A percentile compares a stretch with the other conserved stretches of the same genome.
Conservation (phyloP, 148 eudicot genomes). For the Polygonum maritimum region DNA sequence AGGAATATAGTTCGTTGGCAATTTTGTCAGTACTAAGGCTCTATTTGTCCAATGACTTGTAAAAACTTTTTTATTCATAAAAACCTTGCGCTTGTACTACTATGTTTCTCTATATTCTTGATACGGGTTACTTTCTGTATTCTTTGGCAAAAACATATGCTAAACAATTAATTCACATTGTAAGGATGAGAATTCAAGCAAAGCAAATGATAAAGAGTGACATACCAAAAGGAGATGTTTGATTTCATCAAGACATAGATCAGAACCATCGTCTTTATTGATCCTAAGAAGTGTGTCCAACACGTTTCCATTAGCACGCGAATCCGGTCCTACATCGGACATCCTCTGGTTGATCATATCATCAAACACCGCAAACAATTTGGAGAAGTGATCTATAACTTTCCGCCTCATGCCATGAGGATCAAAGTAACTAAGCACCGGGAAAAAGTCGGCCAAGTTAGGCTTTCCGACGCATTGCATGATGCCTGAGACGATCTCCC, state of each 20-base stretch:
- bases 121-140: too few relatives aligned
- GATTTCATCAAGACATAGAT: conserved; percentile 23
- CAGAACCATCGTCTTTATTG: conserved; percentile 4
- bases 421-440: conserved; percentile 3
- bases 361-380: conserved; percentile 5
- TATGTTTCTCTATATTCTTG: too few relatives aligned
- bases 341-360: conserved; percentile 16
- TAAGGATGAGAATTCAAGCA: not conserved
- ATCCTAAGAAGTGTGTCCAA: conserved; percentile 21
- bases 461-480: conserved; percentile 11
- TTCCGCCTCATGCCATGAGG: conserved; percentile 7
- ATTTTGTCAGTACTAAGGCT: not conserved
- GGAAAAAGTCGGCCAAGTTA: conserved; percentile 13
- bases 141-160: too few relatives aligned
- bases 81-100: too few relatives aligned
- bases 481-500: not conserved
- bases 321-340: not conserved
- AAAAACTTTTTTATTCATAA: too few relatives aligned
- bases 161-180: not conserved
- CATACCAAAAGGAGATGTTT: conserved; percentile 26
- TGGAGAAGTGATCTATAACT: not conserved
- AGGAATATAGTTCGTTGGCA: not conserved
- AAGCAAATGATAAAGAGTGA: not conserved
- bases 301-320: conserved; percentile 19
- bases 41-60: too few relatives aligned